Conservation (phyloP, 2,329 filamentous ascomycete species). For the Bipolaris gigantea region DNA sequence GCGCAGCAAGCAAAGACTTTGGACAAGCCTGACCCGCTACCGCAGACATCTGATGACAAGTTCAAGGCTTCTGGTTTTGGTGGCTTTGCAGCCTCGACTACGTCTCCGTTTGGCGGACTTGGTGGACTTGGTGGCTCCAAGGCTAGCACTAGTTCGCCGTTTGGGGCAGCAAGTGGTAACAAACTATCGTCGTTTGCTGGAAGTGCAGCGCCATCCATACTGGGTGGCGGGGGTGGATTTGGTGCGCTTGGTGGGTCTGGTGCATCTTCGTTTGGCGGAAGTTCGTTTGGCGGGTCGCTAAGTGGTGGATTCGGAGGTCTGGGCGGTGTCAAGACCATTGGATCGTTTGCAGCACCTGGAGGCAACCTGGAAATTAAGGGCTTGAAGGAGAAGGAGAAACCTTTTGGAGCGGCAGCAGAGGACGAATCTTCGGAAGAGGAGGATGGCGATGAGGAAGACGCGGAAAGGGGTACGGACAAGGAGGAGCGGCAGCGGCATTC, state of each 20-base stretch:
- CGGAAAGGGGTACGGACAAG: slow-evolving; percentile 31
- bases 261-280: slow-evolving; percentile 41
- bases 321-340: slow-evolving; percentile 48
- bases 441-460: slow-evolving; percentile 51
- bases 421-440: slow-evolving; percentile 58
- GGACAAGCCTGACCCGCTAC: slow-evolving; percentile 24
- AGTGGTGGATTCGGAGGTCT: slow-evolving; percentile 36
- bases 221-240: slow-evolving; percentile 31
- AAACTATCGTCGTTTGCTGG: slow-evolving; percentile 36
- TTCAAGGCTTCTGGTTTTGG: slow-evolving; percentile 57
- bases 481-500: slow-evolving; percentile 34
- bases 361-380: slow-evolving; percentile 51
- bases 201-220: slow-evolving; percentile 18
- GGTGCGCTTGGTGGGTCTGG: slow-evolving; percentile 40
- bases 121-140: slow-evolving; percentile 17
- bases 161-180: slow-evolving; percentile 35
- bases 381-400: slow-evolving; percentile 63
- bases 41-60: slow-evolving; percentile 48
- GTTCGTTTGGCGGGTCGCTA: slow-evolving; percentile 49
- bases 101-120: slow-evolving; percentile 44
- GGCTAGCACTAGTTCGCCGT: slow-evolving; percentile 36
- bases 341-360: slow-evolving; percentile 68
- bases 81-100: slow-evolving; percentile 44
- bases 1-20: slow-evolving; percentile 31
- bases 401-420: slow-evolving; percentile 75